A percentile compares a stretch with the other conserved stretches of the same genome.
These are phyloP conservation scores for Globisporangium yorkense DNA, from an alignment of 352 stramenopile genomes.

Conservation along the genomic window DNA sequence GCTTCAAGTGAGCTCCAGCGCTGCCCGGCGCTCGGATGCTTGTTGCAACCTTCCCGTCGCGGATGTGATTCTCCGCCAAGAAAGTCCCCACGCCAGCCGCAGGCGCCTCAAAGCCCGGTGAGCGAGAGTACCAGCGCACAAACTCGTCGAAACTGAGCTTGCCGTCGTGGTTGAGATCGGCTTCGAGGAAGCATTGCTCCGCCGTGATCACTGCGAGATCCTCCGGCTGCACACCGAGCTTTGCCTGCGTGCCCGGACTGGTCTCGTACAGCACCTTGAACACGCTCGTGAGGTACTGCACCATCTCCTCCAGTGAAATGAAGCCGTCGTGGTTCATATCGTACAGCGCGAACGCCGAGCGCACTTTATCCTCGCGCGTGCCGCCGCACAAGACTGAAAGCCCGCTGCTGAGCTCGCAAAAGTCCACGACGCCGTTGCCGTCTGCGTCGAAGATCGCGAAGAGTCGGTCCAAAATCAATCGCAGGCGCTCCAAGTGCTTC, in stretches of 20 bases:
- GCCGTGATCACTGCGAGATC: slow-evolving; percentile 76
- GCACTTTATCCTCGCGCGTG: slow-evolving; percentile 77
- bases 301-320: slow-evolving; percentile 88
- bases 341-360: slow-evolving; percentile 82
- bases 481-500: slow-evolving; percentile 48
- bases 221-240: slow-evolving; percentile 54
- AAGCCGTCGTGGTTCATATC: slow-evolving; percentile 83
- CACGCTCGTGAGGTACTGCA: slow-evolving; percentile 74
- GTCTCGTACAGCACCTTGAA: slow-evolving; percentile 88
- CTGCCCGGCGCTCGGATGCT: not conserved
- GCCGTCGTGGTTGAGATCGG: slow-evolving; percentile 73
- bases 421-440: slow-evolving; percentile 73
- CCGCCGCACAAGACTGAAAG: slow-evolving; percentile 81
- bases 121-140: slow-evolving; percentile 75
- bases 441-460: slow-evolving; percentile 83
- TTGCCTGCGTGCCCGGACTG: slow-evolving; percentile 46
- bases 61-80: slow-evolving; percentile 9
- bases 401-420: slow-evolving; percentile 77
- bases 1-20: not conserved
- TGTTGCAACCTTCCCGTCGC: slow-evolving; percentile 5
- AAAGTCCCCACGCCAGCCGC: slow-evolving; percentile 26
- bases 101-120: slow-evolving; percentile 36
- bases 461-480: slow-evolving; percentile 66
- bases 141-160: slow-evolving; percentile 87
- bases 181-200: slow-evolving; percentile 82